These are phyloP conservation scores for Lumnitzera racemosa DNA, from an alignment of 345 rosid genomes.

Conservation along the genomic window DNA sequence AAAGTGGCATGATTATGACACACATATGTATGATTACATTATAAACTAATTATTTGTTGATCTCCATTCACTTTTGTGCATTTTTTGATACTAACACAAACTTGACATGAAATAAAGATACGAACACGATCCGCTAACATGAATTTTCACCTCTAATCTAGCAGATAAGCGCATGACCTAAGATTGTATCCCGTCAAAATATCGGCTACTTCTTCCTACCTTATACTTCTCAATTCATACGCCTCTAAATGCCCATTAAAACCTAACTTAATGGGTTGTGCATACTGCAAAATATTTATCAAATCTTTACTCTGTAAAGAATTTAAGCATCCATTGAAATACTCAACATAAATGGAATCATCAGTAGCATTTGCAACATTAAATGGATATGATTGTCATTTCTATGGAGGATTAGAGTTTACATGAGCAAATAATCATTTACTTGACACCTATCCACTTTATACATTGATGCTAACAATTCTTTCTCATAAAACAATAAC, in stretches of 20 bases:
- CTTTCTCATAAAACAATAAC: too few relatives aligned
- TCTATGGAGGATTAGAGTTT: conserved; percentile 9
- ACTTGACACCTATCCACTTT: not conserved
- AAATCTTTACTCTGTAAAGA: not conserved
- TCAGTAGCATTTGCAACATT: not conserved
- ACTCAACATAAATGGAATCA: not conserved
- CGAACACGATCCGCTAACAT: not conserved
- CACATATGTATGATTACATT: too few relatives aligned
- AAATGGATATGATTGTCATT: conserved; percentile 5
- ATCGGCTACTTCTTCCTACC: not conserved
- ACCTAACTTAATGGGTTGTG: too few relatives aligned
- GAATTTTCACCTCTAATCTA: not conserved
- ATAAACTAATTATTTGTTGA: too few relatives aligned
- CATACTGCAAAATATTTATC: too few relatives aligned
- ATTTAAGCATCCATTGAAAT: too few relatives aligned
- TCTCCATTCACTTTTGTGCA: too few relatives aligned
- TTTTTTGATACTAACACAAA: too few relatives aligned
- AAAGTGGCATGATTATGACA: too few relatives aligned
- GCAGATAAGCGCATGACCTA: conserved; percentile 9
- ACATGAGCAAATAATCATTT: conserved; percentile 5
- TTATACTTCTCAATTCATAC: not conserved
- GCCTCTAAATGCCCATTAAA: not conserved
- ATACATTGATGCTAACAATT: too few relatives aligned
- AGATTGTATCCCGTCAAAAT: conserved; percentile 1
- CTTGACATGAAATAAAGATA: too few relatives aligned